A percentile compares a stretch with the other conserved stretches of the same genome.
Conservation (phyloP, 2,329 filamentous ascomycete species). For the Colletotrichum sp. region DNA sequence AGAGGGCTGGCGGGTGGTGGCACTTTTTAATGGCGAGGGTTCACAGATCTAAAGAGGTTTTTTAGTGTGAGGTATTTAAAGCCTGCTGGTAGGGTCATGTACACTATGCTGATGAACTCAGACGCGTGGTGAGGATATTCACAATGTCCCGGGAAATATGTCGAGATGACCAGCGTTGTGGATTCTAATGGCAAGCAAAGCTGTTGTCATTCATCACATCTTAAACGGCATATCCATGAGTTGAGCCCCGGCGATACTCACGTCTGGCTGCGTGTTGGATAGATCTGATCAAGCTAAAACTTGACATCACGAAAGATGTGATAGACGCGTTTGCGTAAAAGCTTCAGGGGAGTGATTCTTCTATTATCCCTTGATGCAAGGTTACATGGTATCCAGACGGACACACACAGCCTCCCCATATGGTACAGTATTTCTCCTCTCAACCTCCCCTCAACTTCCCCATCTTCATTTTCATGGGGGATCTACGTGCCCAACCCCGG, state of each 20-base stretch:
- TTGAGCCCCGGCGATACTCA: no score
- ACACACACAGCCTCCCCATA: not conserved
- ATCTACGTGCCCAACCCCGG: not conserved
- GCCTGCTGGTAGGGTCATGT: no score
- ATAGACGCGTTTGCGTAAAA: not conserved
- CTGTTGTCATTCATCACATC: not conserved
- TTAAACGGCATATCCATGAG: no score
- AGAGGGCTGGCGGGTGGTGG: no score
- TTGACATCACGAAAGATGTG: no score
- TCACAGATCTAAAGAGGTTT: not conserved
- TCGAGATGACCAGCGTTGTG: no score
- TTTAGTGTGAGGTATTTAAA: not conserved
- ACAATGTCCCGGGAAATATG: accelerated
- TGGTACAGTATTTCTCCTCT: constrained; percentile 4
- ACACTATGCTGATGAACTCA: no score
- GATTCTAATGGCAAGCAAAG: no score
- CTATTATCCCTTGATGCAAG: not conserved
- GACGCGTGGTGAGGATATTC: no score
- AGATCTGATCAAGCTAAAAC: no score
- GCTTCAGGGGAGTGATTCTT: not conserved
- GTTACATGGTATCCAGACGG: not conserved
- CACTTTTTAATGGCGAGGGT: not conserved
- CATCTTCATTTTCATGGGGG: not conserved
- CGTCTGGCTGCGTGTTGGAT: no score
- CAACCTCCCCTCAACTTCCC: constrained; percentile 17